Evolutionary conservation across 2,329 filamentous ascomycete genomes (phyloP).

Genomic region (Sarocladium strictum): DNA sequence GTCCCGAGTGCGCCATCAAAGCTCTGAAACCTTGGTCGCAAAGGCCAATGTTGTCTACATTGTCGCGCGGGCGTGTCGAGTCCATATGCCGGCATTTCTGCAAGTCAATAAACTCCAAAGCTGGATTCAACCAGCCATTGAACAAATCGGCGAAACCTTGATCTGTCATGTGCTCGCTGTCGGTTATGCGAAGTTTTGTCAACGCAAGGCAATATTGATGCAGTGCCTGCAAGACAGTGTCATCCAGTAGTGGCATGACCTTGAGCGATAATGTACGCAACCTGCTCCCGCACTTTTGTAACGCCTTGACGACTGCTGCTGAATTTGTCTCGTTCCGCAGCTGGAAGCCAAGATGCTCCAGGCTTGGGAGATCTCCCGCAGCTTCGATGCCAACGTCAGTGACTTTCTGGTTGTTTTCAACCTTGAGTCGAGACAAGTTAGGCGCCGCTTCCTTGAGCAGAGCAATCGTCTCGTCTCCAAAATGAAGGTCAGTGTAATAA

Average conservation of each 20-base stretch:
- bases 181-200: conserved; percentile 72
- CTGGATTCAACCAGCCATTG: conserved; percentile 66
- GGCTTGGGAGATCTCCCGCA: conserved; percentile 54
- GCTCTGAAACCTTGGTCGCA: conserved; percentile 71
- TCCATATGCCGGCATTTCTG: conserved; percentile 74
- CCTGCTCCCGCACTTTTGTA: conserved; percentile 55
- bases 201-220: conserved; percentile 63
- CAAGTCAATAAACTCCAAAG: conserved; percentile 66
- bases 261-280: conserved; percentile 76
- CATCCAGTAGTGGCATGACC: conserved; percentile 59
- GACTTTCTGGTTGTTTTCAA: conserved; percentile 73
- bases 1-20: conserved; percentile 77
- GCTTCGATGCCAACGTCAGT: conserved; percentile 58
- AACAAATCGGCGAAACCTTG: conserved; percentile 68
- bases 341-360: conserved; percentile 72
- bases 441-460: conserved; percentile 60
- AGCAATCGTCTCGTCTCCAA: conserved; percentile 64
- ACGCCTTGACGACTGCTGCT: conserved; percentile 50
- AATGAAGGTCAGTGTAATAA: conserved; percentile 77
- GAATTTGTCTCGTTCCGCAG: conserved; percentile 46
- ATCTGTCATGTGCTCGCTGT: conserved; percentile 72
- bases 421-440: conserved; percentile 67
- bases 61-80: conserved; percentile 59
- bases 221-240: conserved; percentile 64
- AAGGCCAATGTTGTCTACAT: conserved; percentile 62